Evolutionary conservation across 148 eudicot genomes (phyloP).

Genomic region (Camellia japonica): DNA sequence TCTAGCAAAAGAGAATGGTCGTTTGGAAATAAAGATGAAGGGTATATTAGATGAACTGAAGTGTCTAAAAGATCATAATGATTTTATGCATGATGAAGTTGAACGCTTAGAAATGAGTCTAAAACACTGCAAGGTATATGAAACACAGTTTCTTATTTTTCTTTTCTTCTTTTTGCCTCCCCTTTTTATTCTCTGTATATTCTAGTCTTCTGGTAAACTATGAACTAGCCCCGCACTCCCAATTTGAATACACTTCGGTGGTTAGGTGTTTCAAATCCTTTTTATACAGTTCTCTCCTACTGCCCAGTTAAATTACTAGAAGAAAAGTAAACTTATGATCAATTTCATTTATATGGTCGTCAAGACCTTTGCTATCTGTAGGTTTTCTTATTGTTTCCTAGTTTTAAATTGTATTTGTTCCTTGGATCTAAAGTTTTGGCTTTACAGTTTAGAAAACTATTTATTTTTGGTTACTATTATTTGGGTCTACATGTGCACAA

Average conservation of each 20-base stretch:
- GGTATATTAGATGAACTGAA: constrained; percentile 45
- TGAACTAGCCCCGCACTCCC: background rate
- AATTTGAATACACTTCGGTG: background rate
- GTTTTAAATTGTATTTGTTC: background rate
- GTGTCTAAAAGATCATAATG: constrained; percentile 59
- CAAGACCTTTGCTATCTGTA: background rate
- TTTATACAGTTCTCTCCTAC: background rate
- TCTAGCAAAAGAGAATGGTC: constrained; percentile 65
- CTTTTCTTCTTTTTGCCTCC: background rate
- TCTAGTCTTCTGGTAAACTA: constrained; percentile 10
- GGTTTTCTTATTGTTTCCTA: background rate
- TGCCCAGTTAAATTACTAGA: background rate
- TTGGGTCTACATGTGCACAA: background rate
- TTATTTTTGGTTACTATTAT: background rate
- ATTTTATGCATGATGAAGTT: constrained; percentile 55
- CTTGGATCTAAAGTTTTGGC: background rate
- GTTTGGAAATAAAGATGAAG: constrained; percentile 52
- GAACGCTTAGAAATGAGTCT: constrained; percentile 53
- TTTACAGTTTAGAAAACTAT: background rate
- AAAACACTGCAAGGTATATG: constrained; percentile 61
- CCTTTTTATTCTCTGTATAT: too few species aligned
- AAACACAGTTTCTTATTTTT: background rate
- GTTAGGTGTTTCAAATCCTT: background rate
- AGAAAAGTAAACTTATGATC: background rate
- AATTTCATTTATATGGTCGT: background rate